phyloP scores from a whole-genome alignment of 352 stramenopile genomes.

The Paralagenidium karlingii region DNA sequence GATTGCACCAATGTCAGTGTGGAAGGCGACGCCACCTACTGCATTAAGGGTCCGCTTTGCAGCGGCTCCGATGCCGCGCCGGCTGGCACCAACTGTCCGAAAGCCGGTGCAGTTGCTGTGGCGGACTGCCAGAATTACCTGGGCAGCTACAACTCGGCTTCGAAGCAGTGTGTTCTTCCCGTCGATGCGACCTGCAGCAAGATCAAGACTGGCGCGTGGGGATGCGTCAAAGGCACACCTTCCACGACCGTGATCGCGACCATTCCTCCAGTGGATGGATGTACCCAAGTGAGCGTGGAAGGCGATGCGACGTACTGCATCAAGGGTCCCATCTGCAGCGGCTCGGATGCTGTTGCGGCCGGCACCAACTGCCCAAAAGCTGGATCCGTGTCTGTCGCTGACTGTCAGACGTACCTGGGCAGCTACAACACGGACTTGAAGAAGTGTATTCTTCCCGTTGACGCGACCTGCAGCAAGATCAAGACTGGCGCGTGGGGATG shows the following conservation, averaged over 20 bases:
- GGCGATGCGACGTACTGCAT: constrained; percentile 71
- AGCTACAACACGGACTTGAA: constrained; percentile 22
- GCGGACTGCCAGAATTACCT: constrained; percentile 1
- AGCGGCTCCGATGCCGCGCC: neutral
- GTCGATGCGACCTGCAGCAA: constrained; percentile 36
- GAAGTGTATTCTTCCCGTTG: constrained; percentile 34
- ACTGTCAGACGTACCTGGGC: too few species aligned
- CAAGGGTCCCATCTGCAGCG: constrained; percentile 41
- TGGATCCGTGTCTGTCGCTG: constrained; percentile 35
- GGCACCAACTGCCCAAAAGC: constrained; percentile 38
- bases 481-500: constrained; percentile 64
- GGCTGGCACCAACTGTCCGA: constrained; percentile 3
- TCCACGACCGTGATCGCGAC: too few species aligned
- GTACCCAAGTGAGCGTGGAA: constrained; percentile 49
- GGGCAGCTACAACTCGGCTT: too few species aligned
- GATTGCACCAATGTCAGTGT: constrained; percentile 5
- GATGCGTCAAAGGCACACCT: constrained; percentile 31
- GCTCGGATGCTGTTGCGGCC: constrained; percentile 18
- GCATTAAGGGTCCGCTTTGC: constrained; percentile 6
- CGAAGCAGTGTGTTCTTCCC: constrained; percentile 35
- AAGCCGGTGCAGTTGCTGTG: constrained; percentile 4
- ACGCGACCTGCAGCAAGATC: constrained; percentile 44
- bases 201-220: constrained; percentile 61
- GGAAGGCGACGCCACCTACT: constrained; percentile 7
- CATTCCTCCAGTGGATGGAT: constrained; percentile 2